These are phyloP conservation scores for Colletotrichum sp. DNA, from an alignment of 2,329 filamentous ascomycete species.

Conservation along the genomic window DNA sequence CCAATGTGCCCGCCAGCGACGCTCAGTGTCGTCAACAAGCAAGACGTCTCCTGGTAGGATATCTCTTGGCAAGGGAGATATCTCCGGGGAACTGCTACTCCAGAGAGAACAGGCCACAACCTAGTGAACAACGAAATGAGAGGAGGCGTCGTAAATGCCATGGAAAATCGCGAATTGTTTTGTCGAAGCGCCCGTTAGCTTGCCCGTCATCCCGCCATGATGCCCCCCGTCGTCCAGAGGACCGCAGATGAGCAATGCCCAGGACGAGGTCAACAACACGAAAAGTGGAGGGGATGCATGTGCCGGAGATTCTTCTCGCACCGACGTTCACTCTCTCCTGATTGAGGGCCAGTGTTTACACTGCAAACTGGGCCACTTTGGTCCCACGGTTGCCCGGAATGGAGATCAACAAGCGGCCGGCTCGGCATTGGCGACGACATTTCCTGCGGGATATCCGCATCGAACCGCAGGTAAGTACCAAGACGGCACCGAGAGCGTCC, in stretches of 20 bases:
- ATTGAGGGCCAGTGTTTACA: neutral
- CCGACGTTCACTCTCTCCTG: neutral
- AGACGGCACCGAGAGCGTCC: neutral
- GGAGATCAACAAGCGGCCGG: neutral
- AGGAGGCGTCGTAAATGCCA: conserved; percentile 13
- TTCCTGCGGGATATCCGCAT: neutral
- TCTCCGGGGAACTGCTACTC: neutral
- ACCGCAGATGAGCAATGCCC: neutral
- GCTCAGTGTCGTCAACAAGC: neutral
- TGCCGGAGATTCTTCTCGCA: neutral
- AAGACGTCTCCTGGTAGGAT: neutral
- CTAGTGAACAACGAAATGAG: conserved; percentile 1
- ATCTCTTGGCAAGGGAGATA: neutral
- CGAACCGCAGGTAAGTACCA: neutral
- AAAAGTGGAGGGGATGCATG: neutral
- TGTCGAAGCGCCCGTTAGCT: neutral
- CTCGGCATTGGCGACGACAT: neutral
- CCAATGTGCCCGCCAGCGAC: neutral
- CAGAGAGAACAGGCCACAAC: neutral
- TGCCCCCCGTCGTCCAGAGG: neutral
- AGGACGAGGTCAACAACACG: neutral
- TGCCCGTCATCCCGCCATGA: neutral
- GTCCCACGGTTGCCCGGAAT: neutral
- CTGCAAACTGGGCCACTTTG: neutral
- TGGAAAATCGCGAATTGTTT: neutral